Evolutionary conservation across 1,284 basidiomycete species (phyloP).

Genomic region (Kalmanozyma brasiliensis): DNA sequence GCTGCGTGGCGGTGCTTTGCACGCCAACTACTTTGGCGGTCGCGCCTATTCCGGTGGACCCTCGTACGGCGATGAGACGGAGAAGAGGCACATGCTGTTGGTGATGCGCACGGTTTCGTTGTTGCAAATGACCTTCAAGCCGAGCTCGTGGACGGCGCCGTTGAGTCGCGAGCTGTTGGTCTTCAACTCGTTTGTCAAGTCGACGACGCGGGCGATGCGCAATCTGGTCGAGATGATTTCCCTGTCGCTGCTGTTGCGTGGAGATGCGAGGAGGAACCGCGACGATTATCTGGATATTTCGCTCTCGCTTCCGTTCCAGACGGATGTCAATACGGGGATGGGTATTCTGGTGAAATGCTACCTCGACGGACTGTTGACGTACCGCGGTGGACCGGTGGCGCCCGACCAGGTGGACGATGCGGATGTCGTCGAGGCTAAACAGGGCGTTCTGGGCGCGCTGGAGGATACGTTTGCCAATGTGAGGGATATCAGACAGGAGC

Average conservation of each 20-base stretch:
- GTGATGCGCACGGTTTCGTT: slow-evolving; percentile 96
- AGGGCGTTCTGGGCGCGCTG: slow-evolving; percentile 86
- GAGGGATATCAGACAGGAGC: slow-evolving; percentile 84
- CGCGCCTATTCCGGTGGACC: slow-evolving; percentile 91
- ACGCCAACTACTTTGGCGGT: slow-evolving; percentile 90
- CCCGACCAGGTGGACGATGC: slow-evolving; percentile 74
- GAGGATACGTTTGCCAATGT: slow-evolving; percentile 92
- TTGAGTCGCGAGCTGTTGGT: slow-evolving; percentile 94
- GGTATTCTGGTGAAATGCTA: slow-evolving; percentile 90
- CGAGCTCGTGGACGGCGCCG: slow-evolving; percentile 76
- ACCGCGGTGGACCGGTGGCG: slow-evolving; percentile 74
- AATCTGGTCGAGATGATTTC: slow-evolving; percentile 90
- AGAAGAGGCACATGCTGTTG: slow-evolving; percentile 82
- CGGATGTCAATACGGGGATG: slow-evolving; percentile 96
- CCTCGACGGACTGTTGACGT: slow-evolving; percentile 84
- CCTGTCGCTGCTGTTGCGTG: slow-evolving; percentile 88
- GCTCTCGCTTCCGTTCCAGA: slow-evolving; percentile 79
- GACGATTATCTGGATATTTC: slow-evolving; percentile 94
- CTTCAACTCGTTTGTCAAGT: slow-evolving; percentile 96
- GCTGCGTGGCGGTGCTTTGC: slow-evolving; percentile 90
- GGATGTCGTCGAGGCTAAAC: slow-evolving; percentile 84
- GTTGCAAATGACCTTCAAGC: slow-evolving; percentile 88
- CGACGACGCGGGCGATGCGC: slow-evolving; percentile 86
- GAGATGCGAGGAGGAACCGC: slow-evolving; percentile 83
- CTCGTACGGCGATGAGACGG: slow-evolving; percentile 77